A percentile compares a stretch with the other conserved stretches of the same genome.
Evolutionary conservation across 345 rosid species (phyloP).

Genomic region (Cardamine chenopodiifolia): DNA sequence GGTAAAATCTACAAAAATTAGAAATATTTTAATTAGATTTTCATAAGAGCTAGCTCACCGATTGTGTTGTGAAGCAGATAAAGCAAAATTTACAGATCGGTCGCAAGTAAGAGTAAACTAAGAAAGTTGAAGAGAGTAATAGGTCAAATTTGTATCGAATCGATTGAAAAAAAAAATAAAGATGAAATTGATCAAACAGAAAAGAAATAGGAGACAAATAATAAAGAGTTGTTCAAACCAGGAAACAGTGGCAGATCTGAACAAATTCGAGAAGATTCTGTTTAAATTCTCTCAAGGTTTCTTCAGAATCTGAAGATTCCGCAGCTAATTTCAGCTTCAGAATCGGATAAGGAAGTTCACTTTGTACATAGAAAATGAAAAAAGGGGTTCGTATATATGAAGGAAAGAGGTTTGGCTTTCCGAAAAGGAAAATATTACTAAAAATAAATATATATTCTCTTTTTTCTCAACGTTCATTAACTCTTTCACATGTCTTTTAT

Average conservation of each 20-base stretch:
- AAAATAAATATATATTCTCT: conserved; percentile 11
- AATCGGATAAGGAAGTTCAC: conserved; percentile 42
- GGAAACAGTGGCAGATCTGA: conserved; percentile 37
- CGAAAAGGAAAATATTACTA: not conserved
- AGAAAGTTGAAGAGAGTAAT: not conserved
- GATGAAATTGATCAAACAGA: conserved; percentile 29
- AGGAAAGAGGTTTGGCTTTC: conserved; percentile 38
- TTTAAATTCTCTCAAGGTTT: not conserved
- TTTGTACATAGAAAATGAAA: conserved; percentile 33
- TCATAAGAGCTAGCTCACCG: conserved; percentile 2
- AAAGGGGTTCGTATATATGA: conserved; percentile 42
- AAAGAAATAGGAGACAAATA: not conserved
- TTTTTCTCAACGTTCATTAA: conserved; percentile 45
- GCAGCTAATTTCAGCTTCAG: conserved; percentile 39
- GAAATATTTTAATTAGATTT: not conserved
- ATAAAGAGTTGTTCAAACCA: conserved; percentile 28
- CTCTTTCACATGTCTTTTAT: conserved; percentile 44
- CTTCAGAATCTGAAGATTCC: conserved; percentile 38
- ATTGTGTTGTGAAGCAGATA: conserved; percentile 11
- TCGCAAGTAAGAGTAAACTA: conserved; percentile 7
- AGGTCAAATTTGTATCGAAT: not conserved
- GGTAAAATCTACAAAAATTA: not conserved
- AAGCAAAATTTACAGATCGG: conserved; percentile 33
- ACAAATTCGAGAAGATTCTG: conserved; percentile 15
- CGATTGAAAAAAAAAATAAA: not conserved